Base-by-base conservation (phyloP, 768 basidiomycete species). In the Russula sp. region DNA sequence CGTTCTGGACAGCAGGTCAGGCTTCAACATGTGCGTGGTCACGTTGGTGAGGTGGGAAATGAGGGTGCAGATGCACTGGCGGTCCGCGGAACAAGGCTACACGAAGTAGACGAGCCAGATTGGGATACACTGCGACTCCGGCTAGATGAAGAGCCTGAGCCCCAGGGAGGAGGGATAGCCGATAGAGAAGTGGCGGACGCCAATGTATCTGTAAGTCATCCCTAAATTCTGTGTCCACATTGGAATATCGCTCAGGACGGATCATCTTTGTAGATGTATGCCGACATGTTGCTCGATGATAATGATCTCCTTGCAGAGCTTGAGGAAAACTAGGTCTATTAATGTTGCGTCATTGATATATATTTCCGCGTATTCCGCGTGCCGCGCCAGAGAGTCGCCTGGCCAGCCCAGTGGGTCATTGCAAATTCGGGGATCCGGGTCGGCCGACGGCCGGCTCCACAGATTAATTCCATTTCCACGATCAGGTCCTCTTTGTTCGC, bases 41-140 rank as follows among this genome's bases (percentile, higher is more conserved):
- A 97, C 70, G 79, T 77, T 11, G 93, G 93, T 0, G 78, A 84
- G 32, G 76, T 76, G 59, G 95, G 95, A 1, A 98, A 98, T 72
- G 94, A 98, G 59, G 87, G 83, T 49, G 95, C 95, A 3, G 95
- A 98, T 72, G 70, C 66, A 16, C 80, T 87, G 61, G 92, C 92
- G 4, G 87, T 84, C 62, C 36, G 74, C 6, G 92, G 92, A 3
- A 73, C 80, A 11, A 67, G 71, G 11, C 63, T 79, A 57, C 76
- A 79, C 0, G 63, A 49, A 20, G 63, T 76, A 1, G 70, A 71
- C 5, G 89, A 92, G 40, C 79, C 79, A 52, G 81, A 91, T 67
- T 93, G 89, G 90, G 75, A 73, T 1, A 62, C 65, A 38, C 64
- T 70, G 34, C 57, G 64, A 18, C 20, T 24, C 14, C 18, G 18